phyloP scores from a whole-genome alignment of 2,329 filamentous ascomycete species.

The Colletotrichum tofieldiae region DNA sequence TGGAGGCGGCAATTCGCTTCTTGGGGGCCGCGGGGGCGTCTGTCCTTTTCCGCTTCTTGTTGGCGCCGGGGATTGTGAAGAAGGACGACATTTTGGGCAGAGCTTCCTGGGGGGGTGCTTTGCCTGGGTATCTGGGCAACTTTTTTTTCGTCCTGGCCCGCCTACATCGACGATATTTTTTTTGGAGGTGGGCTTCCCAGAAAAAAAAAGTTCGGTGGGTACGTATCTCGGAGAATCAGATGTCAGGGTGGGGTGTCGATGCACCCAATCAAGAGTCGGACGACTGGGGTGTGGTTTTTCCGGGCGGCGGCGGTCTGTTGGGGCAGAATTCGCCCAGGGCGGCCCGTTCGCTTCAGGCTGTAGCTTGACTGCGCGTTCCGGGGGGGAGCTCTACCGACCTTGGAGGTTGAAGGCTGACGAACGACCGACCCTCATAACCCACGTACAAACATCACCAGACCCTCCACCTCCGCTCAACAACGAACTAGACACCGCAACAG shows the following conservation, averaged over 20 bases:
- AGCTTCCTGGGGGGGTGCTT: conserved; percentile 26
- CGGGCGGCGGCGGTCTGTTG: conserved; percentile 50
- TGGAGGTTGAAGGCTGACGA: conserved; percentile 39
- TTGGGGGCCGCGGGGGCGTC: conserved; percentile 69
- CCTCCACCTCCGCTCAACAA: conserved; percentile 12
- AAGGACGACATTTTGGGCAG: conserved; percentile 86
- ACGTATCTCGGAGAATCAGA: conserved; percentile 40
- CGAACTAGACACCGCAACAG: conserved; percentile 32
- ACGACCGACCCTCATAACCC: conserved; percentile 29
- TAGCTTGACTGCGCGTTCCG: conserved; percentile 59
- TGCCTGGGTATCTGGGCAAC: conserved; percentile 43
- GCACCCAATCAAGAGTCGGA: conserved; percentile 23
- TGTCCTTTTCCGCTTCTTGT: conserved; percentile 90
- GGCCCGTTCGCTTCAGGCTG: conserved; percentile 53
- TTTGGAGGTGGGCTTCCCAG: conserved; percentile 44
- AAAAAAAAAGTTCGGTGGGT: conserved; percentile 59
- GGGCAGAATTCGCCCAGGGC: conserved; percentile 49
- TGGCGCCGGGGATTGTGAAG: conserved; percentile 89
- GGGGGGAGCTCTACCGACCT: conserved; percentile 40
- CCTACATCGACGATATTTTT: conserved; percentile 45
- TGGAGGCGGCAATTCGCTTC: conserved; percentile 70
- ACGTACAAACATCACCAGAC: conserved; percentile 38
- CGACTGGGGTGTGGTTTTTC: conserved; percentile 31
- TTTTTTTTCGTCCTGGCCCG: conserved; percentile 47
- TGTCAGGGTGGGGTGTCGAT: conserved; percentile 19